Percentiles rank a stretch among this genome's conserved stretches.
Evolutionary conservation across 2,329 filamentous ascomycete genomes (phyloP).

Genomic region (Xylariaceae sp.): DNA sequence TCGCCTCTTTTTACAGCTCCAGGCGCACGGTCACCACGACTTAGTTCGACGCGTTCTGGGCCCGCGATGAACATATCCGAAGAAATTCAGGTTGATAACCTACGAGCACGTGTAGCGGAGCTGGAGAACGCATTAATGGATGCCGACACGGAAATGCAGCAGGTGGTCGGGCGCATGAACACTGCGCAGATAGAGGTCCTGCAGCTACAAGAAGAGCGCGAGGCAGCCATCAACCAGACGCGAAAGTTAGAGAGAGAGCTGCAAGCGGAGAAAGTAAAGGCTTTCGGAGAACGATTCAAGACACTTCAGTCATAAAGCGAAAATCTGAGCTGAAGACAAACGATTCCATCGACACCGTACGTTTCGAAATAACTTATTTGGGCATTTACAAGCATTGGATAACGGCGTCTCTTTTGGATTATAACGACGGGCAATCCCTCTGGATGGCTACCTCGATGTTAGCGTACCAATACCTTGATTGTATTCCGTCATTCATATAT

Average conservation of each 20-base stretch:
- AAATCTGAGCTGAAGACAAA: neutral
- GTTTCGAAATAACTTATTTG: conserved; percentile 18
- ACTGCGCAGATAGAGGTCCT: conserved; percentile 82
- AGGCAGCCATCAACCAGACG: conserved; percentile 75
- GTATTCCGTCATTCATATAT: conserved; percentile 21
- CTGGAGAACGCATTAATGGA: conserved; percentile 80
- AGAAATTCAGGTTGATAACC: conserved; percentile 73
- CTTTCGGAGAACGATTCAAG: conserved; percentile 50
- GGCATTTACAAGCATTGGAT: conserved; percentile 27
- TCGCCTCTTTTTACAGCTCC: conserved; percentile 65
- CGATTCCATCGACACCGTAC: conserved; percentile 14
- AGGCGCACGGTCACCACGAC: conserved; percentile 57
- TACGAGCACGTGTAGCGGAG: conserved; percentile 81
- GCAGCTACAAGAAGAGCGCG: conserved; percentile 75
- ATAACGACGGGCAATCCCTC: conserved; percentile 13
- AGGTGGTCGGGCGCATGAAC: conserved; percentile 83
- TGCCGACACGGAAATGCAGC: conserved; percentile 81
- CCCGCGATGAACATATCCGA: conserved; percentile 71
- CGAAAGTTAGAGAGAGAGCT: conserved; percentile 72
- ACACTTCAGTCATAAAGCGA: conserved; percentile 33
- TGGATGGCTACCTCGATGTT: conserved; percentile 15
- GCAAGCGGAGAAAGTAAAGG: conserved; percentile 66
- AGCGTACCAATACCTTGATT: conserved; percentile 12
- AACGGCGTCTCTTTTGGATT: conserved; percentile 21
- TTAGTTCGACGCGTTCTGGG: conserved; percentile 54